Conservation (phyloP, 2,329 filamentous ascomycete species). For the Penicillium italicum region DNA sequence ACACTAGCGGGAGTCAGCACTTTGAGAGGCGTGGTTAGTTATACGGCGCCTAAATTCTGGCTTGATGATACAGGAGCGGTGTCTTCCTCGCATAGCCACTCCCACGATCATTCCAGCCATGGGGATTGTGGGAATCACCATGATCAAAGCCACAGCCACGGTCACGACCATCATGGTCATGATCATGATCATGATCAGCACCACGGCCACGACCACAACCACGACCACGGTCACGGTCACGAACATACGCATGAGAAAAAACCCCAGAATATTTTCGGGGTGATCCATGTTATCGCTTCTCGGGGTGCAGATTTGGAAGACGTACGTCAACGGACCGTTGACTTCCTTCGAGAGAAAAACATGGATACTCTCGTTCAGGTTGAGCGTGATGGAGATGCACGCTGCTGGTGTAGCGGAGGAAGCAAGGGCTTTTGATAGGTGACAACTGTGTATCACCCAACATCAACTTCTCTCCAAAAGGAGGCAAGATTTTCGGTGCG, state of each 20-base stretch:
- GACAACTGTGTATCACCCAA: not conserved
- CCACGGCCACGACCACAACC: conserved; percentile 27
- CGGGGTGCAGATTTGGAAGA: conserved; percentile 73
- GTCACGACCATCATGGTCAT: conserved; percentile 31
- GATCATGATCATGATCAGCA: conserved; percentile 25
- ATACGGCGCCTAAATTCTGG: conserved; percentile 89
- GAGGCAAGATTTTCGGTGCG: not conserved
- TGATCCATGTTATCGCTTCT: conserved; percentile 79
- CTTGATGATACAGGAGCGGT: conserved; percentile 62
- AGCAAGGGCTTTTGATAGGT: conserved; percentile 25
- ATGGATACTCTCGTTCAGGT: conserved; percentile 86
- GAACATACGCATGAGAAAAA: conserved; percentile 28
- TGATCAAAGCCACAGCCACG: conserved; percentile 31
- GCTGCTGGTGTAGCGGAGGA: conserved; percentile 60
- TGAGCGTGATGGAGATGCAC: conserved; percentile 72
- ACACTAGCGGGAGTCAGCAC: conserved; percentile 78
- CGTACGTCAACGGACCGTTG: conserved; percentile 70
- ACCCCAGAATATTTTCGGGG: conserved; percentile 60
- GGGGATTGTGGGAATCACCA: conserved; percentile 33
- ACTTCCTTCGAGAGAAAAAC: conserved; percentile 65
- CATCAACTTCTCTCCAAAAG: not conserved
- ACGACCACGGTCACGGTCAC: conserved; percentile 32
- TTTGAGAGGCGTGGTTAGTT: conserved; percentile 78
- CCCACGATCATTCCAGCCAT: conserved; percentile 28
- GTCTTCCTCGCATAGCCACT: conserved; percentile 39